Evolutionary conservation across 139 green algal genomes (phyloP).

Genomic region (Microglena sp.): DNA sequence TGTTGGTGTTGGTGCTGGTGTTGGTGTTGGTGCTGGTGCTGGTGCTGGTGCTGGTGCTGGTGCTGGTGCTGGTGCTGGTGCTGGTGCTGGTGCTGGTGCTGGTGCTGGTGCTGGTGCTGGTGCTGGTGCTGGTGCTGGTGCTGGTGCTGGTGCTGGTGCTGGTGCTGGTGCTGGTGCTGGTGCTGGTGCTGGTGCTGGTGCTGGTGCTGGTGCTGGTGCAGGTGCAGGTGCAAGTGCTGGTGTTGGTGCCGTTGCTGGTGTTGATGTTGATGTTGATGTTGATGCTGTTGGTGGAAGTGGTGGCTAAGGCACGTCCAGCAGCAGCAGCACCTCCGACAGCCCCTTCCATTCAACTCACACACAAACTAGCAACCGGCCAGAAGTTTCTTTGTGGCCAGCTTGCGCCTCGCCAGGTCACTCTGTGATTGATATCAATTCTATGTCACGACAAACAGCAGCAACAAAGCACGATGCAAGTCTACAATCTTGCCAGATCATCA

Average conservation of each 20-base stretch:
- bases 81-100: neutral
- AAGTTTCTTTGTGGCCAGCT: neutral
- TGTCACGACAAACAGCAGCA: too few species aligned
- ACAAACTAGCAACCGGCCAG: neutral
- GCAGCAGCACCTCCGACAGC: neutral
- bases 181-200: neutral
- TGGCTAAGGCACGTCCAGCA: too few species aligned
- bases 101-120: neutral
- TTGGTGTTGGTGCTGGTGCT: too few species aligned
- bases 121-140: neutral
- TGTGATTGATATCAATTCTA: too few species aligned
- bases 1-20: too few species aligned
- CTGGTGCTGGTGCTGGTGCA: slow-evolving; percentile 1
- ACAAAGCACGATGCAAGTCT: too few species aligned
- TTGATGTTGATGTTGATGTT: too few species aligned
- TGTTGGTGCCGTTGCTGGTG: too few species aligned
- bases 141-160: neutral
- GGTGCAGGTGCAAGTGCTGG: too few species aligned
- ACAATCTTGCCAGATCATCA: too few species aligned
- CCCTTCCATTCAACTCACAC: neutral
- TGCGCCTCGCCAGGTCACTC: too few species aligned
- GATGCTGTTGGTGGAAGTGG: too few species aligned
- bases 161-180: neutral
- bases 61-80: neutral
- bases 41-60: slow-evolving; percentile 1